phyloP scores from a whole-genome alignment of 108 stramenopile species.

The Pseudonitzschia delicatissima region DNA sequence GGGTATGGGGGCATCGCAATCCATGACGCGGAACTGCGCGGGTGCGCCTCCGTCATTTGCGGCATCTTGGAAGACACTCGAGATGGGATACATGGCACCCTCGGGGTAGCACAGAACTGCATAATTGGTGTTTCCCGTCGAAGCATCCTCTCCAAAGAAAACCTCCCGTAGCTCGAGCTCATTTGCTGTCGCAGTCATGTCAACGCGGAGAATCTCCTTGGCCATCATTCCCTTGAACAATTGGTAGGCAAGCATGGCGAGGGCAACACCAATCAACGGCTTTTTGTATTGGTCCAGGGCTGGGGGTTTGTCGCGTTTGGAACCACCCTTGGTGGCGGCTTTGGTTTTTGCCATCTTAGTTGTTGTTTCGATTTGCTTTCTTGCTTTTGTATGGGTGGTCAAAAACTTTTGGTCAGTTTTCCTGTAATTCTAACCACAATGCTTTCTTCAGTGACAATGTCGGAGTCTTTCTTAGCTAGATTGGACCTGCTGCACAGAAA shows the following conservation, averaged over 20 bases:
- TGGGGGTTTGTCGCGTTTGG: constrained; percentile 39
- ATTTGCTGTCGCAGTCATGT: constrained; percentile 44
- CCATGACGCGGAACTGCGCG: constrained; percentile 68
- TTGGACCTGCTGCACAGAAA: too few species aligned
- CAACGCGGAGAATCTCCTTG: constrained; percentile 68
- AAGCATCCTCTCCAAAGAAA: constrained; percentile 64
- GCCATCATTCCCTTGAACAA: constrained; percentile 64
- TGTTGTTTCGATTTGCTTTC: neutral
- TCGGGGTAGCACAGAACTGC: constrained; percentile 71
- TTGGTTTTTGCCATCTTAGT: neutral
- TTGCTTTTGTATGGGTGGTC: too few species aligned
- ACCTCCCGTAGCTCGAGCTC: constrained; percentile 74
- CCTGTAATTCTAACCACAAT: too few species aligned
- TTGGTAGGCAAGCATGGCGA: constrained; percentile 71
- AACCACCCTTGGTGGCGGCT: constrained; percentile 7
- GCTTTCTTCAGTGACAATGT: too few species aligned
- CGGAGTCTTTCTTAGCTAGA: too few species aligned
- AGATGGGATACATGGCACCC: constrained; percentile 46
- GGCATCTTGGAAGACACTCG: constrained; percentile 76
- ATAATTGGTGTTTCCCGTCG: constrained; percentile 45
- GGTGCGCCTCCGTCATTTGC: constrained; percentile 57
- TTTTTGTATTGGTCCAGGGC: constrained; percentile 66
- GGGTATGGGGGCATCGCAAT: constrained; percentile 68
- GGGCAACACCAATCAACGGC: constrained; percentile 65
- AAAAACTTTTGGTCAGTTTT: too few species aligned